phyloP scores from a whole-genome alignment of 2,329 filamentous ascomycete genomes.

The Sporothrix curviconia region DNA sequence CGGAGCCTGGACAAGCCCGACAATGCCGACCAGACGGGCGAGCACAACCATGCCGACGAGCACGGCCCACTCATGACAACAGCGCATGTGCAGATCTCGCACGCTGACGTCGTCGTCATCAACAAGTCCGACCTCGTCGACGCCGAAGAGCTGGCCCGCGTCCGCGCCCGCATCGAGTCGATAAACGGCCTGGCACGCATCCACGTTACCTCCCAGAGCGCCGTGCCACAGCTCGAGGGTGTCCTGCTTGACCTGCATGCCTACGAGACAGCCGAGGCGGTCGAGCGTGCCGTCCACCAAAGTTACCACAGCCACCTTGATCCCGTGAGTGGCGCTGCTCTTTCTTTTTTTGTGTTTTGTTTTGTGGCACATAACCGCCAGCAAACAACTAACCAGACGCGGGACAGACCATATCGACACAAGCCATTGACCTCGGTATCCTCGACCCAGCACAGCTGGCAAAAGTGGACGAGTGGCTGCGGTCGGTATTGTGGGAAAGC shows the following conservation, averaged over 20 bases:
- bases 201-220: conserved; percentile 71
- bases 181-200: conserved; percentile 89
- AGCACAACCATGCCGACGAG: conserved; percentile 40
- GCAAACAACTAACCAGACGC: neutral
- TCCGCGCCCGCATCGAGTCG: conserved; percentile 65
- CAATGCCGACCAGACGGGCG: conserved; percentile 46
- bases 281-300: conserved; percentile 67
- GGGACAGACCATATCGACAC: conserved; percentile 81
- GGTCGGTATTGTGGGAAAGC: conserved; percentile 77
- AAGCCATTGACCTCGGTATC: conserved; percentile 61
- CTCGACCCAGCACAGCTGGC: conserved; percentile 53
- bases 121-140: conserved; percentile 89
- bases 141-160: conserved; percentile 58
- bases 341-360: neutral
- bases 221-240: conserved; percentile 75
- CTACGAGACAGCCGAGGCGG: conserved; percentile 72
- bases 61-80: conserved; percentile 73
- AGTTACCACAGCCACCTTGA: conserved; percentile 74
- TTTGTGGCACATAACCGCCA: neutral
- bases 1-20: conserved; percentile 69
- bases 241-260: conserved; percentile 85
- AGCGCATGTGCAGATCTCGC: conserved; percentile 92
- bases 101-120: conserved; percentile 89
- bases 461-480: conserved; percentile 72
- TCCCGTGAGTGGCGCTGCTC: conserved; percentile 46